Evolutionary conservation across 371 early-diverging fungal species (phyloP).

Genomic region (Actinomucor elegans): DNA sequence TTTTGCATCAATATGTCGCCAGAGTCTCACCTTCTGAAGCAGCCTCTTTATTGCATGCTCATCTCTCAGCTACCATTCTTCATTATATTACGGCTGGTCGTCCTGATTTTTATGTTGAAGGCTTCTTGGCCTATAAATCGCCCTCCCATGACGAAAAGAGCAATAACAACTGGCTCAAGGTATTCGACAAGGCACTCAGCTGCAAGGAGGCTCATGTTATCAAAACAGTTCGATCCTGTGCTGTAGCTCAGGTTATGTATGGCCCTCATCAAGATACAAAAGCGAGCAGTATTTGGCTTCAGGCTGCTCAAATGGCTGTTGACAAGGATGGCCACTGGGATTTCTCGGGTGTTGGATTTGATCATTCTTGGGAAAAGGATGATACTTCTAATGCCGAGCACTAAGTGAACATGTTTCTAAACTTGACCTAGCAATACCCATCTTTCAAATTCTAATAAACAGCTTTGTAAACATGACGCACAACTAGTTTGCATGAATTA

Average conservation of each 20-base stretch:
- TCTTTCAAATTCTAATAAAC: too few species aligned
- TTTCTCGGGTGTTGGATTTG: slow-evolving; percentile 42
- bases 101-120: slow-evolving; percentile 38
- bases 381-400: too few species aligned
- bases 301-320: slow-evolving; percentile 40
- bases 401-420: too few species aligned
- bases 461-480: too few species aligned
- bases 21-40: slow-evolving; percentile 33
- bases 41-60: slow-evolving; percentile 38
- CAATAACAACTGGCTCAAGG: slow-evolving; percentile 48
- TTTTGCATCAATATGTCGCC: slow-evolving; percentile 43
- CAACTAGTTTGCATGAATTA: too few species aligned
- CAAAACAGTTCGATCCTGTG: slow-evolving; percentile 52
- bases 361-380: slow-evolving; percentile 34
- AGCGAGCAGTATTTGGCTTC: slow-evolving; percentile 21
- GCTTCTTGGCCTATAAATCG: slow-evolving; percentile 29
- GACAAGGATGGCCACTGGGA: slow-evolving; percentile 41
- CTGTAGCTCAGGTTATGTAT: slow-evolving; percentile 40
- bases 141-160: not conserved
- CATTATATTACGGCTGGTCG: slow-evolving; percentile 44
- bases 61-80: slow-evolving; percentile 30
- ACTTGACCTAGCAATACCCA: too few species aligned
- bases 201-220: slow-evolving; percentile 55
- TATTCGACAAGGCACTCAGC: slow-evolving; percentile 43
- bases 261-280: slow-evolving; percentile 23